Percentiles rank a stretch among this genome's conserved stretches.
These are phyloP conservation scores for Candida nanaspora DNA, from an alignment of 805 yeast genomes.

Conservation along the genomic window DNA sequence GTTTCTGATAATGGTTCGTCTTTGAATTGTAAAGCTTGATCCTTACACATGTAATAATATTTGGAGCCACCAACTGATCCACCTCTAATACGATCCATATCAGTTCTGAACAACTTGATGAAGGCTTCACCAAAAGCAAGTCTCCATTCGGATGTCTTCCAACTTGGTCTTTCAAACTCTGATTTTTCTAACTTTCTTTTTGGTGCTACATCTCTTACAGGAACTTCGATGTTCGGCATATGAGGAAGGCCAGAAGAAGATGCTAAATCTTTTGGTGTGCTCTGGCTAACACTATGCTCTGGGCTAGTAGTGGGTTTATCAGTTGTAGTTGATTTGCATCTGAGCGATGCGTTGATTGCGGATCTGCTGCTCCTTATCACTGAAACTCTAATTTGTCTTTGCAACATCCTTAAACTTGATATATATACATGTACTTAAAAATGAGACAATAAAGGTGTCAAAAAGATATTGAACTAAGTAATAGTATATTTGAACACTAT, in stretches of 20 bases:
- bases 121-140: slow-evolving; percentile 58
- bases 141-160: slow-evolving; percentile 39
- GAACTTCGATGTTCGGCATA: slow-evolving; percentile 26
- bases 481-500: too few relatives aligned
- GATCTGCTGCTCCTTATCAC: not conserved
- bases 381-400: not conserved
- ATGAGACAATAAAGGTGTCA: too few relatives aligned
- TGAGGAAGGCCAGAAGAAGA: slow-evolving; percentile 26
- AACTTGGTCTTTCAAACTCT: slow-evolving; percentile 21
- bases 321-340: not conserved
- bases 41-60: slow-evolving; percentile 81
- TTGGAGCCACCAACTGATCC: slow-evolving; percentile 91
- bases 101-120: slow-evolving; percentile 57
- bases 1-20: slow-evolving; percentile 63
- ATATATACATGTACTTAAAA: not conserved
- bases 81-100: slow-evolving; percentile 88
- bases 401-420: not conserved
- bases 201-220: slow-evolving; percentile 28
- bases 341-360: not conserved
- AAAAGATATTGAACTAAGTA: too few relatives aligned
- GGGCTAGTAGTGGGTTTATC: not conserved
- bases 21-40: slow-evolving; percentile 74
- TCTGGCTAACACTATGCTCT: not conserved
- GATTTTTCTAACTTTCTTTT: slow-evolving; percentile 24
- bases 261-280: slow-evolving; percentile 21